A percentile compares a stretch with the other conserved stretches of the same genome.
These are phyloP conservation scores for Desmodesmus armatus DNA, from an alignment of 139 green algal species.

Conservation along the genomic window DNA sequence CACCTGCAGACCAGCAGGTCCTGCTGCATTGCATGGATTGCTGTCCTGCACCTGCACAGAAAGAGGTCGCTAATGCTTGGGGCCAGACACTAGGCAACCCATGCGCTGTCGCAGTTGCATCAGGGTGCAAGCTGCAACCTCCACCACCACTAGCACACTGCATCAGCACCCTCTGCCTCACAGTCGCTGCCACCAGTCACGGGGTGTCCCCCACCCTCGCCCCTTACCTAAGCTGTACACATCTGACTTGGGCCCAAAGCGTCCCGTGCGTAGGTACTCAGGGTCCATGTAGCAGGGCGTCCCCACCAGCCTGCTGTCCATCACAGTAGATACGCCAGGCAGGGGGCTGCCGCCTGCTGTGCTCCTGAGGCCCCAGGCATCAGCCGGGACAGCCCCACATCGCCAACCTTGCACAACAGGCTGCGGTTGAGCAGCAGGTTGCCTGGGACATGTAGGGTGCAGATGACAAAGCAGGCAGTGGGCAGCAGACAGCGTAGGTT, in stretches of 20 bases:
- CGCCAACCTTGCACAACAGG: slow-evolving; percentile 64
- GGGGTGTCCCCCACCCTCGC: too few species aligned
- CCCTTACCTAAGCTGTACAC: too few species aligned
- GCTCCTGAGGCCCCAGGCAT: not conserved
- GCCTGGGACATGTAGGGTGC: too few species aligned
- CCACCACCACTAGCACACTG: too few species aligned
- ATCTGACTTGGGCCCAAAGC: slow-evolving; percentile 61
- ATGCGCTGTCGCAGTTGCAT: too few species aligned
- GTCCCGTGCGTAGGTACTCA: slow-evolving; percentile 66
- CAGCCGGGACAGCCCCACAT: slow-evolving; percentile 65
- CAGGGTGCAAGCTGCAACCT: too few species aligned
- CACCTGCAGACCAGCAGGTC: not conserved
- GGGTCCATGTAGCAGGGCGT: slow-evolving; percentile 73
- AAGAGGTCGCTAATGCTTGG: too few species aligned
- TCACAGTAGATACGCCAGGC: slow-evolving; percentile 5
- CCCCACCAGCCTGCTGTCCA: slow-evolving; percentile 64
- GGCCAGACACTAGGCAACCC: too few species aligned
- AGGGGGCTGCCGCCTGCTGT: not conserved
- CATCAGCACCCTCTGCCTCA: too few species aligned
- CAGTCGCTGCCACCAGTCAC: too few species aligned
- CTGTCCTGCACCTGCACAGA: not conserved
- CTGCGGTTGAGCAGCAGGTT: slow-evolving; percentile 70
- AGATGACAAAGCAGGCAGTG: too few species aligned
- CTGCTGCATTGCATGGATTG: not conserved
- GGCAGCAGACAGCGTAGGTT: too few species aligned